phyloP scores from a whole-genome alignment of 2,329 filamentous ascomycete species.

The Cercospora berteroae region DNA sequence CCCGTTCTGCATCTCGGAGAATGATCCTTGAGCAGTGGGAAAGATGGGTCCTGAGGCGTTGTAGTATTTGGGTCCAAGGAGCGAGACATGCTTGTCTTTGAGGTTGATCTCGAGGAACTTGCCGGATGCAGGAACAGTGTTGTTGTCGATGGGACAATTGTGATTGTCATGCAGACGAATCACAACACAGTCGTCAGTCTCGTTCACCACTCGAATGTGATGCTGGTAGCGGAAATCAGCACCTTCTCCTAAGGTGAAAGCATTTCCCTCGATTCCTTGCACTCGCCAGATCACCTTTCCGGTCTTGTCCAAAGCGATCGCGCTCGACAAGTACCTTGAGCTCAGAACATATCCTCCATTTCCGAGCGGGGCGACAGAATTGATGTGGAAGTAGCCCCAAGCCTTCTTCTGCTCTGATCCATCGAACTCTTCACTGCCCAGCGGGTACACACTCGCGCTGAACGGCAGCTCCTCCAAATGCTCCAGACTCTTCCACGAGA shows the following conservation, averaged over 20 bases:
- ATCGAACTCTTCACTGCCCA: conserved; percentile 24
- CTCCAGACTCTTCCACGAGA: conserved; percentile 40
- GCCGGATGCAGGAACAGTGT: conserved; percentile 21
- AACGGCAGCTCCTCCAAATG: conserved; percentile 36
- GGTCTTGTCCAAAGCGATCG: conserved; percentile 18
- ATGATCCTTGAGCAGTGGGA: conserved; percentile 25
- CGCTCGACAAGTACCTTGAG: conserved; percentile 25
- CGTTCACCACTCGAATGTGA: conserved; percentile 20
- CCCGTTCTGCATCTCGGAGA: conserved; percentile 14
- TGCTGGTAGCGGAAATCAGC: conserved; percentile 27
- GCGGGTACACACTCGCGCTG: conserved; percentile 36
- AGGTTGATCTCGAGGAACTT: conserved; percentile 24
- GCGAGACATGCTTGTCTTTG: conserved; percentile 9
- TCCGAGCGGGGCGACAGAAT: conserved; percentile 21
- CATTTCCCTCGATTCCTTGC: conserved; percentile 19
- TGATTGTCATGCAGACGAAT: conserved; percentile 24
- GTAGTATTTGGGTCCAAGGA: conserved; percentile 14
- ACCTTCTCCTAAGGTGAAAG: conserved; percentile 15
- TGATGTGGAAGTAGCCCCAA: conserved; percentile 30
- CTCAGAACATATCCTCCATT: conserved; percentile 24
- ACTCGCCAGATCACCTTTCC: conserved; percentile 25
- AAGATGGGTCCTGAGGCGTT: conserved; percentile 21
- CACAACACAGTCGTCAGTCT: conserved; percentile 5
- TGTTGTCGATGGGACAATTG: conserved; percentile 25
- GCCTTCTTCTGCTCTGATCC: conserved; percentile 18